These are phyloP conservation scores for Helotiales sp. DNA, from an alignment of 2,329 filamentous ascomycete genomes.

Conservation along the genomic window DNA sequence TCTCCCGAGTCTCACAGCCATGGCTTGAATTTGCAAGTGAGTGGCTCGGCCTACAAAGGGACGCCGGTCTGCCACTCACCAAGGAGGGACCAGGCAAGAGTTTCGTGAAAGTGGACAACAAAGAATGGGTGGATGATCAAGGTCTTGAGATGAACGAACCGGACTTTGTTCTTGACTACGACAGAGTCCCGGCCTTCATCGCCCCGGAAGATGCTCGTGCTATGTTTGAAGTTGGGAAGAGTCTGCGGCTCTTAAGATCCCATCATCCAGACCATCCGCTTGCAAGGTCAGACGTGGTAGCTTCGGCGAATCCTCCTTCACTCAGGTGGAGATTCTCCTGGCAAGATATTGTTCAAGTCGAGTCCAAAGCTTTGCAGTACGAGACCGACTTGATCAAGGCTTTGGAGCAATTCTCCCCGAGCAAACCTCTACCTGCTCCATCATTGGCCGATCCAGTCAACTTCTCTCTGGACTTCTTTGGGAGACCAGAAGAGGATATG, in stretches of 20 bases:
- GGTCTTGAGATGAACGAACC: slow-evolving; percentile 61
- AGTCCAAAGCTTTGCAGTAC: slow-evolving; percentile 61
- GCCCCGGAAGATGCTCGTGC: slow-evolving; percentile 68
- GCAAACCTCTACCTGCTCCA: not conserved
- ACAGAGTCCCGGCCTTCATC: slow-evolving; percentile 74
- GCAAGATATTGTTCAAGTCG: slow-evolving; percentile 68
- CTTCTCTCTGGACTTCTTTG: slow-evolving; percentile 51
- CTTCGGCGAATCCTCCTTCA: slow-evolving; percentile 56
- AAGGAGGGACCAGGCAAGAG: slow-evolving; percentile 55
- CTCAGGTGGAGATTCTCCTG: slow-evolving; percentile 75
- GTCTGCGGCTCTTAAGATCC: slow-evolving; percentile 71
- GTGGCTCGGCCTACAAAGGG: slow-evolving; percentile 74
- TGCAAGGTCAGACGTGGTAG: slow-evolving; percentile 55
- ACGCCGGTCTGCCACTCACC: slow-evolving; percentile 59
- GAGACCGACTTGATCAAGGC: slow-evolving; percentile 49
- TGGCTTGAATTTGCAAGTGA: slow-evolving; percentile 72
- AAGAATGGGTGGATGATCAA: slow-evolving; percentile 61
- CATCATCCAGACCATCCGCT: slow-evolving; percentile 76
- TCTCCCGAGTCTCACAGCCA: slow-evolving; percentile 65
- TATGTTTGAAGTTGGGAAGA: slow-evolving; percentile 82
- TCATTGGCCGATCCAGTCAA: not conserved
- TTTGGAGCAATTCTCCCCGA: slow-evolving; percentile 37
- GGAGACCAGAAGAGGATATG: slow-evolving; percentile 53
- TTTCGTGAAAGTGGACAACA: slow-evolving; percentile 64
- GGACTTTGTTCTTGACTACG: slow-evolving; percentile 66